Evolutionary conservation across 345 rosid genomes (phyloP), one percentile per base, ranked within the genome.

Genomic region (Acer negundo): DNA sequence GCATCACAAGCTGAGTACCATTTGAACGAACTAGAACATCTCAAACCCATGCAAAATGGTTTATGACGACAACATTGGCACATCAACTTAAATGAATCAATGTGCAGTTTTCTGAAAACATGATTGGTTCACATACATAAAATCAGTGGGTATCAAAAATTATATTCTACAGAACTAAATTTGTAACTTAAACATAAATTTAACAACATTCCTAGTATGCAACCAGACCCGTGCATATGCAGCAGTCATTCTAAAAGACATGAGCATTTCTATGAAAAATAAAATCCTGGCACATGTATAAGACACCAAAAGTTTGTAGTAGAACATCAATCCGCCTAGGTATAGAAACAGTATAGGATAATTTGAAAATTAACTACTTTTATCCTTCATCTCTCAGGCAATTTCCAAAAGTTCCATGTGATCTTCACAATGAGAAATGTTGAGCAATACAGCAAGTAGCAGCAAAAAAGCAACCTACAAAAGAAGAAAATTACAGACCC

Each of bases 391-490:
- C 72, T 70, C 79, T 72, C 13, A 40, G 3, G 17, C 38, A 53
- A 10, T 58, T 66, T 62, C 74, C 73, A 44, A 61, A 70, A 4
- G 47, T 49, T 69, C 55, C 66, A 62, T 0, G 20, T 49, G 62
- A 3, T 28, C 76, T 59, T 65, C 51, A 56, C 46, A 70, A 38
- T n/a, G 24, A 42, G 19, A 77, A 26, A 75, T 40, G 78, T 16
- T 2, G 78, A 24, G 10, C 42, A 35, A 35, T 6, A 35, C 38
- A 35, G 38, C 38, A 53, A 49, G 38, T 66, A 28, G 16, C 35
- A 23, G 64, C 72, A 56, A 49, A 65, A 22, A 72, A 71, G 73
- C 69, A 75, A 63, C 59, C 78, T 78, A 74, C 78, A 74, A 56
- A 64, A 22, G 22, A 20, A 67, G 65, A 38, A 63, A 44, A 58